Percentiles rank a stretch among this genome's conserved stretches.
These are phyloP conservation scores for Solanum pinnatisectum DNA, from an alignment of 257 asterid species.

Conservation along the genomic window DNA sequence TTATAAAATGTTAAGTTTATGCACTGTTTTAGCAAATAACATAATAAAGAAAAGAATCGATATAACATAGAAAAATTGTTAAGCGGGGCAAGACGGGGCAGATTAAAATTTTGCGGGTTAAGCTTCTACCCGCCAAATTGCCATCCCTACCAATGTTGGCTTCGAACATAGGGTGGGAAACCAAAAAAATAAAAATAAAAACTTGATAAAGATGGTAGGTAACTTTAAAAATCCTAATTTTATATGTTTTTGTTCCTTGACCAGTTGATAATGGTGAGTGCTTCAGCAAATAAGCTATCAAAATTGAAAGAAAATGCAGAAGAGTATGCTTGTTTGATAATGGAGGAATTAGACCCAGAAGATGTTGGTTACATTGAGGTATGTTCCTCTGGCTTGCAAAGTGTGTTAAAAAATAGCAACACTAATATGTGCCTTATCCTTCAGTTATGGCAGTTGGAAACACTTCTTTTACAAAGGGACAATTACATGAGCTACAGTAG, in stretches of 20 bases:
- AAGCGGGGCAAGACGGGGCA: too few relatives aligned
- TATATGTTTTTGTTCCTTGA: not conserved
- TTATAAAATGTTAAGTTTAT: too few relatives aligned
- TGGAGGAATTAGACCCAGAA: conserved; percentile 92
- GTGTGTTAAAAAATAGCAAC: not conserved
- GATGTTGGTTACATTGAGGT: conserved; percentile 83
- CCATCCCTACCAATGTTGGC: too few relatives aligned
- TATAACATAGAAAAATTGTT: too few relatives aligned
- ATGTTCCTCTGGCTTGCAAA: not conserved
- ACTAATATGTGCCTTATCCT: not conserved
- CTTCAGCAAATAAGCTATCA: conserved; percentile 80
- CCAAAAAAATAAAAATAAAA: not conserved
- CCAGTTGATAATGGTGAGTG: conserved; percentile 87
- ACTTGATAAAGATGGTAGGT: not conserved
- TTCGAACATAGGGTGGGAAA: too few relatives aligned
- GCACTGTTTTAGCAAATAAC: too few relatives aligned
- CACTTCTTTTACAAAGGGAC: conserved; percentile 72
- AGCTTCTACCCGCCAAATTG: too few relatives aligned
- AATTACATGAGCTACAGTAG: conserved; percentile 79
- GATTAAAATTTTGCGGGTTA: too few relatives aligned
- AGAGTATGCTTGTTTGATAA: conserved; percentile 69
- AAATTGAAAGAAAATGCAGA: conserved; percentile 74
- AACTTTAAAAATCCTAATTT: not conserved
- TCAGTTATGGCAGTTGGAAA: conserved; percentile 92
- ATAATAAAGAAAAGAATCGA: too few relatives aligned